Percentiles rank a stretch among this genome's conserved stretches.
Evolutionary conservation across 148 eudicot species (phyloP).

Genomic region (Camellia japonica): DNA sequence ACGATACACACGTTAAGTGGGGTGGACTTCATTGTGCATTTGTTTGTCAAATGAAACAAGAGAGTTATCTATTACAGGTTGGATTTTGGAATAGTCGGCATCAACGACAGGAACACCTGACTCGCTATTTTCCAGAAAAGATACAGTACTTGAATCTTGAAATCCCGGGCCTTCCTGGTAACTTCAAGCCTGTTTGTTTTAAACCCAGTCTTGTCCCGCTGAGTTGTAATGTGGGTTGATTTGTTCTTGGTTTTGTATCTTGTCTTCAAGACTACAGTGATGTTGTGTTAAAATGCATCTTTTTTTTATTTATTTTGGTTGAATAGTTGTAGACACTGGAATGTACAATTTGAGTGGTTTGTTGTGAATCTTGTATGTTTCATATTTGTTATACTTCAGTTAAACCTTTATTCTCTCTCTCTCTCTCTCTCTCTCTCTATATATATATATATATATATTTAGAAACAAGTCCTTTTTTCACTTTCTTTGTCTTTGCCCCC

Average conservation of each 20-base stretch:
- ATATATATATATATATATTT: too few species aligned
- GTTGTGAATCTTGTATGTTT: too few species aligned
- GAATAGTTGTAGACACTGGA: too few species aligned
- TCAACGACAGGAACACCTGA: neutral
- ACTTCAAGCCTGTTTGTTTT: neutral
- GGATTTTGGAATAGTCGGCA: neutral
- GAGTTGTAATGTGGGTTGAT: neutral
- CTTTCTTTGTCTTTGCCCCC: too few species aligned
- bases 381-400: too few species aligned
- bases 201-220: conserved; percentile 9
- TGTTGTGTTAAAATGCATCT: neutral
- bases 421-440: too few species aligned
- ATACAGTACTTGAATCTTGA: neutral
- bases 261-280: neutral
- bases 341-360: too few species aligned
- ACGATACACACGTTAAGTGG: conserved; percentile 6
- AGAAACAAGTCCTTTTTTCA: too few species aligned
- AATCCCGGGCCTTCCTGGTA: neutral
- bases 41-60: neutral
- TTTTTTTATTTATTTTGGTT: too few species aligned
- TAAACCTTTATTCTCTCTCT: too few species aligned
- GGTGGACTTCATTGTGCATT: neutral
- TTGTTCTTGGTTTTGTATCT: neutral
- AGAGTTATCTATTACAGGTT: conserved; percentile 1
- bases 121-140: neutral